Percentiles rank a stretch among this genome's conserved stretches.
phyloP scores from a whole-genome alignment of 371 early-diverging fungal species.

The Haplosporangium sp. region DNA sequence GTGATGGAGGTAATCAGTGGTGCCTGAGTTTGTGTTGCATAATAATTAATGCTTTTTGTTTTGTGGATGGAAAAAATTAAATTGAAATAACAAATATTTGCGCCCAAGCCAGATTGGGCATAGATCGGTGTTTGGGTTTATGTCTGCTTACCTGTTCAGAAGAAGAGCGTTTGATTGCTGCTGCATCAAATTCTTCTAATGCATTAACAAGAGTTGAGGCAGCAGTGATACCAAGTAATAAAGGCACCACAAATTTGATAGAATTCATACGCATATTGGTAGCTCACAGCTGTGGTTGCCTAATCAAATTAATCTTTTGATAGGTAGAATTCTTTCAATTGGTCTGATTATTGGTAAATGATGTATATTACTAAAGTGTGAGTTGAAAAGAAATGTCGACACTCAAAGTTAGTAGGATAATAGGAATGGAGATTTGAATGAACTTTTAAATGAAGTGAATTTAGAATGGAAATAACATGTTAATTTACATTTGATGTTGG shows the following conservation, averaged over 20 bases:
- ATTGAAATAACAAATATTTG: slow-evolving; percentile 3
- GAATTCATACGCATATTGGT: slow-evolving; percentile 26
- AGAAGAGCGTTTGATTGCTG: not conserved
- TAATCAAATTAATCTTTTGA: not conserved
- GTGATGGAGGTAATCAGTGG: not conserved
- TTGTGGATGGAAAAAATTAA: not conserved
- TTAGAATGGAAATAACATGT: not conserved
- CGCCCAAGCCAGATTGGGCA: slow-evolving; percentile 30
- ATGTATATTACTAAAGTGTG: not conserved
- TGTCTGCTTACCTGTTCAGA: slow-evolving; percentile 20
- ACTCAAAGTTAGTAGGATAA: not conserved
- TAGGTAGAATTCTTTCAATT: not conserved
- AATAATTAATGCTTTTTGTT: not conserved
- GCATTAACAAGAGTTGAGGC: slow-evolving; percentile 27
- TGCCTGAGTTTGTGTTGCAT: not conserved
- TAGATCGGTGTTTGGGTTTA: slow-evolving; percentile 1
- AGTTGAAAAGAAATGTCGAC: too few species aligned
- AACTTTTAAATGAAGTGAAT: too few species aligned
- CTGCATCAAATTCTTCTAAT: slow-evolving; percentile 1
- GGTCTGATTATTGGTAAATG: not conserved
- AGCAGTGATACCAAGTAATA: slow-evolving; percentile 26
- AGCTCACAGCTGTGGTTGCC: not conserved
- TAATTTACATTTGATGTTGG: not conserved
- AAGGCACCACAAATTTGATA: slow-evolving; percentile 11
- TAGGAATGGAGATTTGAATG: not conserved